Evolutionary conservation across 176 grass and related monocot genomes (phyloP).

Genomic region (Eleusine indica): DNA sequence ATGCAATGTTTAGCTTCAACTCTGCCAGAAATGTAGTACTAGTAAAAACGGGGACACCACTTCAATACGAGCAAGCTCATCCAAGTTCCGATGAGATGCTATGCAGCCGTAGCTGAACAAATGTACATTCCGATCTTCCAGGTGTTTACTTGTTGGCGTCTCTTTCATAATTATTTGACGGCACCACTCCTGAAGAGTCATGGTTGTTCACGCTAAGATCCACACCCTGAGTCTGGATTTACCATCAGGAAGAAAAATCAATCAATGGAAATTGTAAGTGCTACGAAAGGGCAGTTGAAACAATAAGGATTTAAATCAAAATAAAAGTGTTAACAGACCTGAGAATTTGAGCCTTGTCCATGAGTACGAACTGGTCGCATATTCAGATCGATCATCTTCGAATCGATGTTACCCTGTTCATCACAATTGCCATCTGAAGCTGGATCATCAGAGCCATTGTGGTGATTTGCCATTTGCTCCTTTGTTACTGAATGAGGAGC

Average conservation of each 20-base stretch:
- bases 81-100: conserved; percentile 14
- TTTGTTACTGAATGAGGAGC: conserved; percentile 39
- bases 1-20: conserved; percentile 40
- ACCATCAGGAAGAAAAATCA: conserved; percentile 32
- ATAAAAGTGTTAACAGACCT: conserved; percentile 50
- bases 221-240: conserved; percentile 61
- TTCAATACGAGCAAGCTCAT: conserved; percentile 26
- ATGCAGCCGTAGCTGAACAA: conserved; percentile 22
- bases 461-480: conserved; percentile 64
- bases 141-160: conserved; percentile 36
- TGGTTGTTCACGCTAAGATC: conserved; percentile 63
- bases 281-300: neutral
- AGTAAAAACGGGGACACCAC: conserved; percentile 24
- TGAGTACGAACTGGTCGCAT: conserved; percentile 64
- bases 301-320: neutral
- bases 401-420: conserved; percentile 67
- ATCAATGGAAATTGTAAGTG: conserved; percentile 7
- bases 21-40: conserved; percentile 22
- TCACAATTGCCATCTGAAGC: conserved; percentile 50
- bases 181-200: conserved; percentile 64
- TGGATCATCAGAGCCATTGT: conserved; percentile 48
- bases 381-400: conserved; percentile 97
- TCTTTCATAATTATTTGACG: conserved; percentile 55
- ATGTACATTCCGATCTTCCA: conserved; percentile 41
- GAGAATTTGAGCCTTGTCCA: conserved; percentile 78